These are phyloP conservation scores for Tremella fuciformis DNA, from an alignment of 768 basidiomycete species.

Conservation along the genomic window DNA sequence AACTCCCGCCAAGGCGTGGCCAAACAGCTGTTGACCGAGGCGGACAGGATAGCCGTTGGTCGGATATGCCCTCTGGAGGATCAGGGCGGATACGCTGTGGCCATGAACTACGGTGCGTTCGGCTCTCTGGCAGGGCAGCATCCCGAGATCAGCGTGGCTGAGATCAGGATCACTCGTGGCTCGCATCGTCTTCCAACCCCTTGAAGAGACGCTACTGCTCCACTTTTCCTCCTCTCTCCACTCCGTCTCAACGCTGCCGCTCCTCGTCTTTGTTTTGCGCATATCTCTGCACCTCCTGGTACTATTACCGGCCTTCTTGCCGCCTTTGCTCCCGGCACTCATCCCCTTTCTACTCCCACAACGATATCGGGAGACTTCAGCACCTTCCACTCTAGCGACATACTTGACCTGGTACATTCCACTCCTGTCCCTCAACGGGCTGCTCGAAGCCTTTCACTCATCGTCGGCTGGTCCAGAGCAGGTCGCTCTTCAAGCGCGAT, in stretches of 20 bases:
- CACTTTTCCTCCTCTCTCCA: slow-evolving; percentile 71
- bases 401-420: slow-evolving; percentile 85
- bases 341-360: slow-evolving; percentile 66
- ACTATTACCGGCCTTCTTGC: slow-evolving; percentile 70
- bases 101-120: slow-evolving; percentile 83
- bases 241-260: slow-evolving; percentile 53
- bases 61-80: slow-evolving; percentile 76
- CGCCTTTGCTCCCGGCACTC: slow-evolving; percentile 68
- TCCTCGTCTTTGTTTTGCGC: slow-evolving; percentile 60
- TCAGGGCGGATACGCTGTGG: slow-evolving; percentile 93
- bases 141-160: background rate
- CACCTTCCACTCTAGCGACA: slow-evolving; percentile 68
- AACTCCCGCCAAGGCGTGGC: slow-evolving; percentile 86
- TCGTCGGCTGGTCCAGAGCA: slow-evolving; percentile 69
- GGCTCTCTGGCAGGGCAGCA: background rate
- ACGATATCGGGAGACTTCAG: slow-evolving; percentile 65
- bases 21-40: slow-evolving; percentile 94
- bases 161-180: slow-evolving; percentile 80
- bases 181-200: slow-evolving; percentile 87
- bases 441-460: slow-evolving; percentile 84
- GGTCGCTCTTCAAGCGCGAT: slow-evolving; percentile 65
- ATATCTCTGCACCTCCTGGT: slow-evolving; percentile 66
- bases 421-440: slow-evolving; percentile 81
- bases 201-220: slow-evolving; percentile 86
- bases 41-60: slow-evolving; percentile 85